Percentiles rank a stretch among this genome's conserved stretches.
phyloP scores from a whole-genome alignment of 306 rosid genomes.

The Pyrus pyrifolia region DNA sequence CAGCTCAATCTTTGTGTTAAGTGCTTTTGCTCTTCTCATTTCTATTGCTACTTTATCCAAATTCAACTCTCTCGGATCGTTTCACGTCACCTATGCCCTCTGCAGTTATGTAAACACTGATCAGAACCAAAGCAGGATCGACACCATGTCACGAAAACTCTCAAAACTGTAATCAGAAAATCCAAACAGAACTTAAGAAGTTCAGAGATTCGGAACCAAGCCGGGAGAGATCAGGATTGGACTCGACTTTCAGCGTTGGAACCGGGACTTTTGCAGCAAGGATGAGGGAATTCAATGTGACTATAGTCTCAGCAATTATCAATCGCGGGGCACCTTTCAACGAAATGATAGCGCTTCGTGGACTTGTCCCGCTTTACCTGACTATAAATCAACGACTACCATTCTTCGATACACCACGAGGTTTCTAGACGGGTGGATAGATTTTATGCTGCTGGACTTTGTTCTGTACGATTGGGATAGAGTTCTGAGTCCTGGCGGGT shows the following conservation, averaged over 20 bases:
- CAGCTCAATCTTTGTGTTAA: constrained; percentile 27
- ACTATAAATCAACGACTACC: constrained; percentile 67
- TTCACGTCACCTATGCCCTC: constrained; percentile 31
- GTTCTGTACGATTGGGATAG: constrained; percentile 72
- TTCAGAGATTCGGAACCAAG: constrained; percentile 30
- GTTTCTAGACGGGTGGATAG: constrained; percentile 81
- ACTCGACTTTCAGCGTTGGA: constrained; percentile 64
- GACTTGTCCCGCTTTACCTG: constrained; percentile 62
- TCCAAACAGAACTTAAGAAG: constrained; percentile 33
- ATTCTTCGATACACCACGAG: constrained; percentile 65
- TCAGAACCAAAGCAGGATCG: constrained; percentile 5
- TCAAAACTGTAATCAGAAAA: constrained; percentile 38
- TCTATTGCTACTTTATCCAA: constrained; percentile 36
- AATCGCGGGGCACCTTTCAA: constrained; percentile 74
- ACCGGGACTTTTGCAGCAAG: constrained; percentile 78
- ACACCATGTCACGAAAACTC: constrained; percentile 16
- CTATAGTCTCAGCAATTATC: constrained; percentile 54
- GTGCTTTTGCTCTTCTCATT: constrained; percentile 42
- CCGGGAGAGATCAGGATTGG: constrained; percentile 63
- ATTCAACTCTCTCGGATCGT: constrained; percentile 36
- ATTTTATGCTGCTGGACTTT: constrained; percentile 60
- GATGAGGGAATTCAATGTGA: constrained; percentile 63
- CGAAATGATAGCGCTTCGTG: constrained; percentile 73
- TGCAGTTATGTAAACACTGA: constrained; percentile 25
- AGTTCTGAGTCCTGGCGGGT: constrained; percentile 71